phyloP scores from a whole-genome alignment of 768 basidiomycete species.

The Botryobasidium botryosum region DNA sequence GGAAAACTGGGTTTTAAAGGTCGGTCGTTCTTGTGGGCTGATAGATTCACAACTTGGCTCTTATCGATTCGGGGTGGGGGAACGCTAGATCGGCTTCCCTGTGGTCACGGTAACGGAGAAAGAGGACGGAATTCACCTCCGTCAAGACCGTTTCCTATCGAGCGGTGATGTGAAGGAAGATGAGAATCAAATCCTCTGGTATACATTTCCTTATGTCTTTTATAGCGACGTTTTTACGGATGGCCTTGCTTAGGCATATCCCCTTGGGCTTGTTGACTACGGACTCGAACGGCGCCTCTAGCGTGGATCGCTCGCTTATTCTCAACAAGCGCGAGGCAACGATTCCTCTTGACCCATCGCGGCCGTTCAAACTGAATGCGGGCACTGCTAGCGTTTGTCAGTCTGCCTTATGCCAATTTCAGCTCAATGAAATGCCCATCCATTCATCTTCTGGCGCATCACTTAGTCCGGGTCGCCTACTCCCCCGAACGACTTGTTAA shows the following conservation, averaged over 20 bases:
- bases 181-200: constrained; percentile 85
- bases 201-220: background rate
- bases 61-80: no score
- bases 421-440: background rate
- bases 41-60: no score
- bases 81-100: constrained; percentile 81
- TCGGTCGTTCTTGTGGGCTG: no score
- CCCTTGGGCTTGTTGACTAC: constrained; percentile 59
- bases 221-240: background rate
- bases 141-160: constrained; percentile 86
- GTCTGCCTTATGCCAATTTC: no score
- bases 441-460: background rate
- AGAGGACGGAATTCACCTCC: constrained; percentile 62
- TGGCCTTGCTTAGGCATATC: constrained; percentile 39
- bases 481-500: constrained; percentile 56
- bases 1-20: constrained; percentile 94
- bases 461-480: constrained; percentile 78
- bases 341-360: constrained; percentile 54
- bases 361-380: constrained; percentile 79
- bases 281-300: constrained; percentile 37
- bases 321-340: constrained; percentile 51
- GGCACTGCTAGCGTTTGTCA: constrained; percentile 77
- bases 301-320: constrained; percentile 43
- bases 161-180: constrained; percentile 60
- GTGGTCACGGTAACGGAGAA: constrained; percentile 76